phyloP scores from a whole-genome alignment of 176 grass and related monocot genomes.

The Puccinellia tenuiflora region DNA sequence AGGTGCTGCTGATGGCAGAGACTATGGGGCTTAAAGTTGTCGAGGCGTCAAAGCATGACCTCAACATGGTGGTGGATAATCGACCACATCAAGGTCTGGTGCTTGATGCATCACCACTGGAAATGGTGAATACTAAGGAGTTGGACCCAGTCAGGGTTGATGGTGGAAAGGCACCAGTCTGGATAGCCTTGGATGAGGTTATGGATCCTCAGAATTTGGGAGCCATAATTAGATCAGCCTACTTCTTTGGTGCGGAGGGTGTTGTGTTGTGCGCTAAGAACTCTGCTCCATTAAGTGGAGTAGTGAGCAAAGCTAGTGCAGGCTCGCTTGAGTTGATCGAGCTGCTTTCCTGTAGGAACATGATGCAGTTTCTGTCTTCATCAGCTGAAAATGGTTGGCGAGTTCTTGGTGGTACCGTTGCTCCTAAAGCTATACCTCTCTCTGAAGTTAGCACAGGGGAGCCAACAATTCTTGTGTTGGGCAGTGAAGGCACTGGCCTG shows the following conservation, averaged over 20 bases:
- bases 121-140: slow-evolving; percentile 78
- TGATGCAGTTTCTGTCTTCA: slow-evolving; percentile 96
- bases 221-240: slow-evolving; percentile 92
- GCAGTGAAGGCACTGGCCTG: slow-evolving; percentile 91
- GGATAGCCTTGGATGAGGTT: slow-evolving; percentile 94
- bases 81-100: slow-evolving; percentile 90
- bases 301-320: slow-evolving; percentile 94
- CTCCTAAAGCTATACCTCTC: slow-evolving; percentile 67
- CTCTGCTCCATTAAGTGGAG: slow-evolving; percentile 90
- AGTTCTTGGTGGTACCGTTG: slow-evolving; percentile 84
- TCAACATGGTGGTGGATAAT: slow-evolving; percentile 91
- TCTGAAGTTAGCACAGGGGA: slow-evolving; percentile 51
- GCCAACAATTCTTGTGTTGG: slow-evolving; percentile 91
- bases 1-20: slow-evolving; percentile 57
- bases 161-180: slow-evolving; percentile 56
- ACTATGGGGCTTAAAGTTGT: slow-evolving; percentile 69
- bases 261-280: slow-evolving; percentile 90
- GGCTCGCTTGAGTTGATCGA: slow-evolving; percentile 93
- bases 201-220: slow-evolving; percentile 98
- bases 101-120: slow-evolving; percentile 87
- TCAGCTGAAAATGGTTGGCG: slow-evolving; percentile 88
- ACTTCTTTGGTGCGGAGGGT: slow-evolving; percentile 80
- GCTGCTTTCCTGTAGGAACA: slow-evolving; percentile 84
- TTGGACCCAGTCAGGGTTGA: slow-evolving; percentile 55
- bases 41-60: slow-evolving; percentile 79